These are phyloP conservation scores for Aphanomyces euteiches DNA, from an alignment of 352 stramenopile species.

Conservation along the genomic window DNA sequence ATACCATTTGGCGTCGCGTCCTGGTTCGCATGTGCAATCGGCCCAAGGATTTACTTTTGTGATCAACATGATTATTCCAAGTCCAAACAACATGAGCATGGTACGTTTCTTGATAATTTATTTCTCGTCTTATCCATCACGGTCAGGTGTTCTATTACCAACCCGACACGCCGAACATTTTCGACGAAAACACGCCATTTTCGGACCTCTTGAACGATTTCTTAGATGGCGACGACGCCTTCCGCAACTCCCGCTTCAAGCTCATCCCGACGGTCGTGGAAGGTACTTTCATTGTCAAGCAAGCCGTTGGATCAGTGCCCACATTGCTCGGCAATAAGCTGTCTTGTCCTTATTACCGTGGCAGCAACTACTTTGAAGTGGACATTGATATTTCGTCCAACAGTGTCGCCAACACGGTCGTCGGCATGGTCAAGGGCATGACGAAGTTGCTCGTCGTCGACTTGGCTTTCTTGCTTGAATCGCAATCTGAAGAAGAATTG, in stretches of 20 bases:
- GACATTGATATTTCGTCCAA: conserved; percentile 82
- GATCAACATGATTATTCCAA: conserved; percentile 87
- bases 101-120: conserved; percentile 27
- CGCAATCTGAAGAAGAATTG: conserved; percentile 82
- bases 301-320: conserved; percentile 74
- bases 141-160: conserved; percentile 78
- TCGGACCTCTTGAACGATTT: conserved; percentile 55
- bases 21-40: conserved; percentile 68
- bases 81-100: conserved; percentile 70
- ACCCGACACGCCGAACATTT: conserved; percentile 65
- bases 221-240: conserved; percentile 37
- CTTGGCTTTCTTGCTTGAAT: conserved; percentile 85
- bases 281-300: conserved; percentile 77
- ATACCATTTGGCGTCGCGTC: conserved; percentile 69
- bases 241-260: conserved; percentile 81
- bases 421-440: conserved; percentile 83
- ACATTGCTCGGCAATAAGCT: conserved; percentile 83
- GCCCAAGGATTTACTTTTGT: conserved; percentile 84
- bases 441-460: conserved; percentile 87
- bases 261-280: conserved; percentile 82
- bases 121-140: not conserved
- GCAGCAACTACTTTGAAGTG: conserved; percentile 81
- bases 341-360: conserved; percentile 76
- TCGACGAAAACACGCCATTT: conserved; percentile 73
- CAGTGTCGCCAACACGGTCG: conserved; percentile 68